Percentiles rank a stretch among this genome's conserved stretches.
Conservation (phyloP, 2,329 filamentous ascomycete genomes). For the Clarireedia paspali region DNA sequence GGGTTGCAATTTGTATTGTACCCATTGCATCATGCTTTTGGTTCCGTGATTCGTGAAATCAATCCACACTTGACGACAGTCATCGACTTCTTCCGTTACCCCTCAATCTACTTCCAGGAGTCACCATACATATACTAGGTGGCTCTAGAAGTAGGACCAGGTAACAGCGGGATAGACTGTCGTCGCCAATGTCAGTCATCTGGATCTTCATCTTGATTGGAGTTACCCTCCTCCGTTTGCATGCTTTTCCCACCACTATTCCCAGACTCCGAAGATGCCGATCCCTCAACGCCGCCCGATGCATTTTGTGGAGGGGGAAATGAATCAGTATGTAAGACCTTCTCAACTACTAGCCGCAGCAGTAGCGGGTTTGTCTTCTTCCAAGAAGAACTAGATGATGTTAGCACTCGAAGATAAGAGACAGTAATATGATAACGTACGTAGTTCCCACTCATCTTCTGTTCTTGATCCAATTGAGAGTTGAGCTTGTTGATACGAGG, state of each 20-base stretch:
- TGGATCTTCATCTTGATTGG: conserved; percentile 59
- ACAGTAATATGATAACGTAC: conserved; percentile 42
- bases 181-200: conserved; percentile 52
- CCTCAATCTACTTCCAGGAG: conserved; percentile 34
- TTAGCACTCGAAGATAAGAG: conserved; percentile 12
- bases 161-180: conserved; percentile 57
- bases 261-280: conserved; percentile 22
- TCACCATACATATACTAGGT: conserved; percentile 5
- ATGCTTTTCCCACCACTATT: conserved; percentile 28
- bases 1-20: neutral
- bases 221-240: conserved; percentile 45
- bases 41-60: conserved; percentile 6
- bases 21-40: conserved; percentile 3
- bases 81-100: conserved; percentile 56
- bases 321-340: conserved; percentile 46
- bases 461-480: conserved; percentile 94
- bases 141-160: conserved; percentile 30
- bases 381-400: conserved; percentile 77
- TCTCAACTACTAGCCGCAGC: conserved; percentile 41
- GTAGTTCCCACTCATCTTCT: conserved; percentile 90
- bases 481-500: conserved; percentile 97
- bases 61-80: conserved; percentile 39
- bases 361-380: conserved; percentile 53
- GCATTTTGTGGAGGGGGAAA: conserved; percentile 21
- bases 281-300: conserved; percentile 28